Base-by-base conservation (phyloP, 169 alveolate genomes). In the Babesia divergens region DNA sequence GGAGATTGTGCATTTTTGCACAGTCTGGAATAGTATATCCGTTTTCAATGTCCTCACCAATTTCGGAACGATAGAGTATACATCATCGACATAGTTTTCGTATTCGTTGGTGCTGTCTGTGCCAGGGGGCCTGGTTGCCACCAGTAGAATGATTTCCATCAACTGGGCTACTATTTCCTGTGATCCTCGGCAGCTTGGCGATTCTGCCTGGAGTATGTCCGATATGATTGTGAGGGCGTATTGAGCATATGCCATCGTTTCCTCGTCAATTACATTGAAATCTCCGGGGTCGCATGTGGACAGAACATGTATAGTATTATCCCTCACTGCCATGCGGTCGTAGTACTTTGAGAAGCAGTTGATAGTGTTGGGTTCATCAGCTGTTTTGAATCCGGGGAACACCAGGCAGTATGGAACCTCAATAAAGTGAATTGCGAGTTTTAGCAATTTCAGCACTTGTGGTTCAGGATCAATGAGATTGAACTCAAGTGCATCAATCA, bases 351-450 rank as follows among this genome's bases (percentile, higher is more conserved):
- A 62, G 46, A 62, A 62, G 43, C 74, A 31, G 58, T 50, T 65
- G 42, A 75, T 26, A 8, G 84, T 69, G 44, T 35, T 53, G 22
- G 65, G 53, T 1, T 44, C 60, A 18, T 62, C 58, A 5, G 26
- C 64, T 2, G 35, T 35, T n/a, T 22, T 51, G 31, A 43, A 28
- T 26, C 65, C 65, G 28, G 22, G 37, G 32, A 56, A 75, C 26
- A 75, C 47, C 53, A 75, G 24, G 66, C 65, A 51, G 71, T 75
- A 75, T n/a, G 84, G 84, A 32, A 65, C 14, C 32, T 59, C 84
- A 22, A 75, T 37, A 37, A 75, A 60, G 18, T 42, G 51, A 11
- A 66, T 0, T 20, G 46, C 53, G 37, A 44, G 47, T 11, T 37
- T 47, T 26, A 75, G 37, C 20, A 75, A 52, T 46, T 49, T 46